Conservation (phyloP, 371 early-diverging fungal genomes). For the Mucor velutinosus region DNA sequence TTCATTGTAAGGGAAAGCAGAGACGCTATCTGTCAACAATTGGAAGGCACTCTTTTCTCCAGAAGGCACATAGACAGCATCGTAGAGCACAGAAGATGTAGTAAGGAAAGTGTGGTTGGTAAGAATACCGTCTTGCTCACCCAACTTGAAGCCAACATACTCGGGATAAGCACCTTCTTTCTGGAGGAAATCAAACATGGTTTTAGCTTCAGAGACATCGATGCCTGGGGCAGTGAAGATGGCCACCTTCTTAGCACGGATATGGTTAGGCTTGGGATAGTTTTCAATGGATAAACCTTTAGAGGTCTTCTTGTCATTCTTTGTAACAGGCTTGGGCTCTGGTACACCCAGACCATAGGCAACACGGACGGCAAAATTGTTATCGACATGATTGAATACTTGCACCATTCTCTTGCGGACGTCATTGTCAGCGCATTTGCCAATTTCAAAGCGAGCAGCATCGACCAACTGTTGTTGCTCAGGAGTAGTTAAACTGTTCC, state of each 20-base stretch:
- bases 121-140: constrained; percentile 25
- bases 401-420: constrained; percentile 44
- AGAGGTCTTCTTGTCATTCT: constrained; percentile 23
- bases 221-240: constrained; percentile 40
- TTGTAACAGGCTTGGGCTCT: constrained; percentile 27
- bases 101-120: constrained; percentile 30
- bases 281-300: constrained; percentile 37
- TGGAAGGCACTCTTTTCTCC: constrained; percentile 27
- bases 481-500: constrained; percentile 34
- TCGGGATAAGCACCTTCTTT: constrained; percentile 37
- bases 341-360: constrained; percentile 38
- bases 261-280: constrained; percentile 34
- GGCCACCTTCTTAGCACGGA: constrained; percentile 36
- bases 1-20: constrained; percentile 39
- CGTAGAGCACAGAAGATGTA: constrained; percentile 38
- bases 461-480: constrained; percentile 47
- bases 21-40: constrained; percentile 7
- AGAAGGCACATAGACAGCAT: constrained; percentile 45
- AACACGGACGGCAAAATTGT: constrained; percentile 42
- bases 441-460: constrained; percentile 45
- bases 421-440: constrained; percentile 27
- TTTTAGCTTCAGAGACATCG: constrained; percentile 27
- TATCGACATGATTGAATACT: constrained; percentile 42
- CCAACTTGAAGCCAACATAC: constrained; percentile 29
- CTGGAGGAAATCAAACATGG: constrained; percentile 30